These are phyloP conservation scores for Teunomyces lycoperdinae DNA, from an alignment of 805 yeast species.

Conservation along the genomic window DNA sequence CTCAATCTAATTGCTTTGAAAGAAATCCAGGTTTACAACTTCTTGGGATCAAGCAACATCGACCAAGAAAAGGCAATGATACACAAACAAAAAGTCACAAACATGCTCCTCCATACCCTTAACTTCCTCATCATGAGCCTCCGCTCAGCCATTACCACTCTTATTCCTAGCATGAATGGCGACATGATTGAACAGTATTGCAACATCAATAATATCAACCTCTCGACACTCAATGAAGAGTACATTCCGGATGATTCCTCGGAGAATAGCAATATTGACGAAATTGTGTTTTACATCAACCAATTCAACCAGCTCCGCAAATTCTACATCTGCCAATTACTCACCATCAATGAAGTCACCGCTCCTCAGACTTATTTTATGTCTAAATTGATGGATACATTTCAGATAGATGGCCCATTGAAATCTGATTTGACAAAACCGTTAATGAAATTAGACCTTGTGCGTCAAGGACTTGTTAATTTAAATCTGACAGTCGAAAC, in stretches of 20 bases:
- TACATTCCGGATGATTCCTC: background rate
- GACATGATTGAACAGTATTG: constrained; percentile 39
- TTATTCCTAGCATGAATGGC: constrained; percentile 36
- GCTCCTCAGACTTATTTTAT: constrained; percentile 28
- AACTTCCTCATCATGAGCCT: constrained; percentile 27
- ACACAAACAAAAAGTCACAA: constrained; percentile 10
- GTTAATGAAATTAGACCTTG: constrained; percentile 15
- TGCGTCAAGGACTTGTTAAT: constrained; percentile 19
- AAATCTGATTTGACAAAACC: constrained; percentile 3
- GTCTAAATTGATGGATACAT: constrained; percentile 23
- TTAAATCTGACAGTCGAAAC: constrained; percentile 22
- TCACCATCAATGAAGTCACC: constrained; percentile 32
- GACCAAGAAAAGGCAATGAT: background rate
- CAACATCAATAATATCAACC: constrained; percentile 32
- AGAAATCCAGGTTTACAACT: constrained; percentile 27
- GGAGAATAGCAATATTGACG: constrained; percentile 6
- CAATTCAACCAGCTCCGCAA: constrained; percentile 37
- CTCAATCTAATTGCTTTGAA: constrained; percentile 29
- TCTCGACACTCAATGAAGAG: constrained; percentile 12
- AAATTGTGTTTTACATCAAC: constrained; percentile 13
- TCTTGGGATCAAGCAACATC: constrained; percentile 5
- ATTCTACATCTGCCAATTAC: constrained; percentile 36
- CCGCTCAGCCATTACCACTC: constrained; percentile 23
- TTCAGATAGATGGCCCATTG: constrained; percentile 6
- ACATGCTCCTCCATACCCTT: constrained; percentile 24